phyloP scores from a whole-genome alignment of 129 eudicot genomes.

The Ambrosia trifida region DNA sequence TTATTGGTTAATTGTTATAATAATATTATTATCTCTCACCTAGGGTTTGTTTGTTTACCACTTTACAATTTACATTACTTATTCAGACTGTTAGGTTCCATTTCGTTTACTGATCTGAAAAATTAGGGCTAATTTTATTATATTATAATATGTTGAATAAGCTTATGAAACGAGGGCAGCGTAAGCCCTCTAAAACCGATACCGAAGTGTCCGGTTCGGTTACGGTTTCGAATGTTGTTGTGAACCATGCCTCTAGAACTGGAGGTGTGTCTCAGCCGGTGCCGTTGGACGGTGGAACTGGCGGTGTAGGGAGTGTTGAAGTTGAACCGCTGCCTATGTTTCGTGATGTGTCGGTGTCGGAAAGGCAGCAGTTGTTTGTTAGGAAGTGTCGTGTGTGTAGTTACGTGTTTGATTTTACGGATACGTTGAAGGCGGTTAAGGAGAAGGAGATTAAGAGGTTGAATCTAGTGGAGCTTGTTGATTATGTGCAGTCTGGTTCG shows the following conservation, averaged over 20 bases:
- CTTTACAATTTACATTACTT: no score
- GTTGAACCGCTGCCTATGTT: constrained; percentile 63
- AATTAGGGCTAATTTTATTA: constrained; percentile 38
- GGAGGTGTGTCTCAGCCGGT: constrained; percentile 20
- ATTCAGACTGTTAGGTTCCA: neutral
- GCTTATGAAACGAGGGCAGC: constrained; percentile 61
- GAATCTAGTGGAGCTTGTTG: constrained; percentile 68
- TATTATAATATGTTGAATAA: constrained; percentile 56
- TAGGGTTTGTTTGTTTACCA: constrained; percentile 21
- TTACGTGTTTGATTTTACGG: constrained; percentile 57
- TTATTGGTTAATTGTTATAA: neutral
- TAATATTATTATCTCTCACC: neutral
- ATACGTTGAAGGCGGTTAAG: constrained; percentile 55
- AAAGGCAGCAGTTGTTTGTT: constrained; percentile 61
- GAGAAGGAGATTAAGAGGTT: constrained; percentile 85
- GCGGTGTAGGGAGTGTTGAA: constrained; percentile 33
- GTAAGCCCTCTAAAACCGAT: constrained; percentile 65
- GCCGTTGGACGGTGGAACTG: constrained; percentile 21
- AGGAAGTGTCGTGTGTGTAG: constrained; percentile 64
- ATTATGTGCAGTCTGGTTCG: constrained; percentile 68
- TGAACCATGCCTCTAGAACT: constrained; percentile 55
- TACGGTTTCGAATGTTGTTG: constrained; percentile 55
- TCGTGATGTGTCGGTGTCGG: constrained; percentile 57
- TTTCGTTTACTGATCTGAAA: constrained; percentile 16
- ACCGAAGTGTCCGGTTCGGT: constrained; percentile 51